These are phyloP conservation scores for Entonaema liquescens DNA, from an alignment of 495 filamentous ascomycete species.

Conservation along the genomic window DNA sequence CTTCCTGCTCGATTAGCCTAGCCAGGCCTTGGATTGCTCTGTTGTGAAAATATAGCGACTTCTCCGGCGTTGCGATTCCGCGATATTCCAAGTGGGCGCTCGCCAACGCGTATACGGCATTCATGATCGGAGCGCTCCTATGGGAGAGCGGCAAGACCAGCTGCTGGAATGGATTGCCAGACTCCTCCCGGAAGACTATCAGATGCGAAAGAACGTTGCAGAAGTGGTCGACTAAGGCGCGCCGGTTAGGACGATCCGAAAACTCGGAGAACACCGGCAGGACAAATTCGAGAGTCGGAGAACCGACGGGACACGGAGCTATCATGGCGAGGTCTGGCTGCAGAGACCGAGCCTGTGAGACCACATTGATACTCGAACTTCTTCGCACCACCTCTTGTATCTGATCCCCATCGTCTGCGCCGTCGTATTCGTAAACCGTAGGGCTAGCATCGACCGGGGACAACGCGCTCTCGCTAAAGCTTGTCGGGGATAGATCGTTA, in stretches of 20 bases:
- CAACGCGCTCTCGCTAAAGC: conserved; percentile 15
- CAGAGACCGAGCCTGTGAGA: conserved; percentile 43
- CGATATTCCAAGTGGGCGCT: conserved; percentile 68
- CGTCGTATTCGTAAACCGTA: conserved; percentile 23
- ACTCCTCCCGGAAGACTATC: conserved; percentile 70
- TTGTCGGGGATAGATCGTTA: conserved; percentile 32
- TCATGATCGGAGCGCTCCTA: conserved; percentile 61
- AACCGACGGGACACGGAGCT: conserved; percentile 55
- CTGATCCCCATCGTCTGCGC: conserved; percentile 16
- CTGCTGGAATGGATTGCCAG: conserved; percentile 70
- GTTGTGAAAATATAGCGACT: conserved; percentile 67
- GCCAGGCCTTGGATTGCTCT: conserved; percentile 67
- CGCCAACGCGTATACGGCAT: conserved; percentile 66
- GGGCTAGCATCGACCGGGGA: conserved; percentile 23
- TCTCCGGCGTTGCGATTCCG: conserved; percentile 63
- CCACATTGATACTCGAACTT: conserved; percentile 25
- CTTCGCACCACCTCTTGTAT: conserved; percentile 27
- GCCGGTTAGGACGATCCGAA: conserved; percentile 60
- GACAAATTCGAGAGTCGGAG: conserved; percentile 60
- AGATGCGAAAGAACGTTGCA: conserved; percentile 69
- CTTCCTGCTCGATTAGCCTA: conserved; percentile 62
- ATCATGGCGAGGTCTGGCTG: conserved; percentile 57
- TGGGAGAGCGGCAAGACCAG: conserved; percentile 66
- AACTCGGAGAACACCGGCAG: conserved; percentile 65
- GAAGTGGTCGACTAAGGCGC: conserved; percentile 68